Base-by-base conservation (phyloP, 352 stramenopile species). In the Phytophthora crassamura region DNA sequence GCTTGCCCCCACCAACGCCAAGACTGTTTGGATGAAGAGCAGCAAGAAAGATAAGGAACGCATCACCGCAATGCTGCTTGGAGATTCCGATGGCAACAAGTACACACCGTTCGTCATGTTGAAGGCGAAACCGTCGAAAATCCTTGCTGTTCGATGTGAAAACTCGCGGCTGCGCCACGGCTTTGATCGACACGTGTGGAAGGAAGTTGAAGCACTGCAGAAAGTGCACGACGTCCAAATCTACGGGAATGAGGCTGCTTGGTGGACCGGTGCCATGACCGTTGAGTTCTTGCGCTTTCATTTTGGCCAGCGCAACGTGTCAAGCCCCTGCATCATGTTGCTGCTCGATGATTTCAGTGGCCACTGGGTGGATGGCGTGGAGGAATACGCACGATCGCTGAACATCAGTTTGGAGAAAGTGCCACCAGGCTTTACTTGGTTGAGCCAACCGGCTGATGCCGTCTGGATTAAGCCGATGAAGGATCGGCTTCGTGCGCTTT, bases 391-490 rank as follows among this genome's bases (percentile, higher is more conserved):
- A 3, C 11, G 16, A 8, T 22, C 5, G 4, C 30, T 75, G 15
- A 66, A 64, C 15, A 32, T 75, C 25, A 18, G 67, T 0, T 34
- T 72, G 0, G 30, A 61, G n/a, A 65, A 59, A n/a, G 53, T 72
- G 1, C 67, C 59, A 0, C 46, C 59, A 10, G 41, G 57, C 1
- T 15, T 72, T 16, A 80, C 72, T 4, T 70, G 67, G 69, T 25
- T 66, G 3, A 64, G 52, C 8, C 72, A 74, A n/a, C 64, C 72
- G 5, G 64, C 45, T 10, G 59, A 77, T 20, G 38, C 53, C 0
- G 67, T 59, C 2, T 73, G 72, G 64, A 77, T 75, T 14, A 74
- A 74, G 25, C 40, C 47, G 1, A 15, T 72, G 4, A 80, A 73
- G 18, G 67, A 72, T 12, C 11, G 35, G 0, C 20, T 77, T 7